Percentiles rank a stretch among this genome's conserved stretches.
Evolutionary conservation across 2,329 filamentous ascomycete genomes (phyloP).

Genomic region (Arthrobotrys pseudoclavata): DNA sequence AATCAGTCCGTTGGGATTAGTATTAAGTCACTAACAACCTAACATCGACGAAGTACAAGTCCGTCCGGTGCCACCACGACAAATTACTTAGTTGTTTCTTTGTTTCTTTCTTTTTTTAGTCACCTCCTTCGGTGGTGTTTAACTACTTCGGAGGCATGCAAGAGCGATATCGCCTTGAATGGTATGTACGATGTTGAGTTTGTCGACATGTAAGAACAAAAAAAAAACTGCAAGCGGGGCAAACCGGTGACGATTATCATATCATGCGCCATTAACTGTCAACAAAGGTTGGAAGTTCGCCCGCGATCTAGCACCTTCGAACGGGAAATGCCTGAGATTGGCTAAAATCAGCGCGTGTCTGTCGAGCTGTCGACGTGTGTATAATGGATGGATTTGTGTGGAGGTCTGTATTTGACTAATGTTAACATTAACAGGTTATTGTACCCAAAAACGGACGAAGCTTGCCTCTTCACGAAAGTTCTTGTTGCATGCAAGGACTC

Average conservation of each 20-base stretch:
- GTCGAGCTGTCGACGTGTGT: slow-evolving; percentile 2
- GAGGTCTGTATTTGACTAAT: background rate
- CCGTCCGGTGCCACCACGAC: slow-evolving; percentile 49
- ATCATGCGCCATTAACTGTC: slow-evolving; percentile 42
- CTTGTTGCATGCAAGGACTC: slow-evolving; percentile 54
- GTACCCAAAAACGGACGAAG: slow-evolving; percentile 51
- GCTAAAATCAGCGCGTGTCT: slow-evolving; percentile 53
- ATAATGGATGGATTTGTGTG: slow-evolving; percentile 11
- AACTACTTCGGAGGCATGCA: slow-evolving; percentile 4
- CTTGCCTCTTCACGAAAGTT: slow-evolving; percentile 32
- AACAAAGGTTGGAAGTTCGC: slow-evolving; percentile 30
- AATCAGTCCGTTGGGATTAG: slow-evolving; percentile 8
- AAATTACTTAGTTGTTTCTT: slow-evolving; percentile 5
- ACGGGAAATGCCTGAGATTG: slow-evolving; percentile 56
- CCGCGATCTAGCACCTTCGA: slow-evolving; percentile 42
- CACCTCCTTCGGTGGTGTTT: background rate
- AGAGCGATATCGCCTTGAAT: slow-evolving; percentile 14
- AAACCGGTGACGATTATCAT: slow-evolving; percentile 32
- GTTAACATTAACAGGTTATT: slow-evolving; percentile 49
- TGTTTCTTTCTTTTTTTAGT: slow-evolving; percentile 10
- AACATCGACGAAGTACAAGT: slow-evolving; percentile 29
- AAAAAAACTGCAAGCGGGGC: slow-evolving; percentile 17
- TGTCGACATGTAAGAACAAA: background rate
- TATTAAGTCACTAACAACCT: background rate
- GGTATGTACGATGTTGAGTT: slow-evolving; percentile 11